phyloP scores from a whole-genome alignment of 2,329 filamentous ascomycete species.

The Hymenoscyphus linearis region DNA sequence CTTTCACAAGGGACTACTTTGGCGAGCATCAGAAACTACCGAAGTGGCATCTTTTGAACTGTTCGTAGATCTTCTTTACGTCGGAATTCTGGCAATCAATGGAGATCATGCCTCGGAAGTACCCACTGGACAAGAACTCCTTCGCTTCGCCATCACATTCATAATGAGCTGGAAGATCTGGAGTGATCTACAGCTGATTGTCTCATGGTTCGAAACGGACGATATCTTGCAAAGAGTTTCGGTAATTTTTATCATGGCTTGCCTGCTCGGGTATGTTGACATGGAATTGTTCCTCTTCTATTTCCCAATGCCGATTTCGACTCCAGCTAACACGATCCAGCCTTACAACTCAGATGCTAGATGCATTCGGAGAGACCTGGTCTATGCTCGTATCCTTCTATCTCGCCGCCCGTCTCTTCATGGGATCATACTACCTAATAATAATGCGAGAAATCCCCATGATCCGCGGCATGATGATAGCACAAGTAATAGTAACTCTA shows the following conservation, averaged over 20 bases:
- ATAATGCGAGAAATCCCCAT: constrained; percentile 49
- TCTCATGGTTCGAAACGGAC: constrained; percentile 57
- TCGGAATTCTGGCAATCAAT: constrained; percentile 53
- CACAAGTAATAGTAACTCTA: constrained; percentile 39
- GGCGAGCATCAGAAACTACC: constrained; percentile 53
- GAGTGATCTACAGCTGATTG: constrained; percentile 51
- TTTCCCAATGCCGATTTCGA: neutral
- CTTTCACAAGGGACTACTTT: constrained; percentile 59
- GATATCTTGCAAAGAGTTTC: constrained; percentile 53
- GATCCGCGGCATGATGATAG: constrained; percentile 51
- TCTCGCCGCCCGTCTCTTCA: constrained; percentile 51
- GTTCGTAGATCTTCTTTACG: constrained; percentile 58
- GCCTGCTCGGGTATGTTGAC: constrained; percentile 46
- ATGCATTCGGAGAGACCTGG: constrained; percentile 52
- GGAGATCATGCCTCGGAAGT: constrained; percentile 55
- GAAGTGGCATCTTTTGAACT: constrained; percentile 60
- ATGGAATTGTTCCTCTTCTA: neutral
- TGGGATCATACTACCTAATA: constrained; percentile 42
- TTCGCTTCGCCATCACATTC: constrained; percentile 56
- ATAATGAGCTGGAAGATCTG: constrained; percentile 57
- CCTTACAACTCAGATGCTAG: constrained; percentile 58
- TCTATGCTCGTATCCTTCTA: constrained; percentile 56
- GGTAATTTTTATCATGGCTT: constrained; percentile 57
- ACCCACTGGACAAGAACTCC: constrained; percentile 48
- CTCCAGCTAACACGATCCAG: constrained; percentile 22